Conservation (phyloP, 164 flowering plant genomes). For the Stephania cephalantha region DNA sequence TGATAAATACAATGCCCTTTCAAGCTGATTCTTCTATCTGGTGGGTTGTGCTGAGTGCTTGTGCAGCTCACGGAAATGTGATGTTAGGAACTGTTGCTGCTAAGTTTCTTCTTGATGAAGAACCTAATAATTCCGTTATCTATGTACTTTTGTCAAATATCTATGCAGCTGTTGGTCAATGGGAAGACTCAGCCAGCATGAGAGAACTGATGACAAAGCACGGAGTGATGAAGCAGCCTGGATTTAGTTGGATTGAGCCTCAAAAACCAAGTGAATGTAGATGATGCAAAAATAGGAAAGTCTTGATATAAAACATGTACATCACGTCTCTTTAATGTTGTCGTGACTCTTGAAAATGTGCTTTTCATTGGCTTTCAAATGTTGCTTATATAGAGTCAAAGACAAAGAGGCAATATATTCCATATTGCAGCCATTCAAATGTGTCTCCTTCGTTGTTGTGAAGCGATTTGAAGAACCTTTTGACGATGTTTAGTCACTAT, state of each 20-base stretch:
- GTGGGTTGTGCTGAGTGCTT: constrained; percentile 65
- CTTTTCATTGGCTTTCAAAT: too few species aligned
- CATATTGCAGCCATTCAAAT: too few species aligned
- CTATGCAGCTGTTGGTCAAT: constrained; percentile 49
- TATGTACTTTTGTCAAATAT: constrained; percentile 50
- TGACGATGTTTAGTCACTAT: too few species aligned
- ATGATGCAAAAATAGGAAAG: too few species aligned
- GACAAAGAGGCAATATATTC: too few species aligned
- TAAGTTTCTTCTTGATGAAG: constrained; percentile 35
- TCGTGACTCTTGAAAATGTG: too few species aligned
- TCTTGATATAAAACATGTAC: too few species aligned
- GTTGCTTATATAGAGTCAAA: too few species aligned
- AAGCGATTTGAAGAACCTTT: too few species aligned
- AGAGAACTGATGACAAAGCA: constrained; percentile 36
- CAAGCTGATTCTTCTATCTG: constrained; percentile 29
- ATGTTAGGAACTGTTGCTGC: constrained; percentile 53
- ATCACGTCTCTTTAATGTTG: too few species aligned
- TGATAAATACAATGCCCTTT: constrained; percentile 26
- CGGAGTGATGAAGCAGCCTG: constrained; percentile 39
- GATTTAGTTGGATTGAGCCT: constrained; percentile 48
- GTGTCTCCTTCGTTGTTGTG: too few species aligned
- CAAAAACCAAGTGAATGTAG: not conserved
- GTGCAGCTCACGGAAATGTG: constrained; percentile 53
- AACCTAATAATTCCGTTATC: constrained; percentile 42
- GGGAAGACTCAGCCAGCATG: constrained; percentile 53